Evolutionary conservation across 345 rosid species (phyloP).

Genomic region (Citrus glauca): DNA sequence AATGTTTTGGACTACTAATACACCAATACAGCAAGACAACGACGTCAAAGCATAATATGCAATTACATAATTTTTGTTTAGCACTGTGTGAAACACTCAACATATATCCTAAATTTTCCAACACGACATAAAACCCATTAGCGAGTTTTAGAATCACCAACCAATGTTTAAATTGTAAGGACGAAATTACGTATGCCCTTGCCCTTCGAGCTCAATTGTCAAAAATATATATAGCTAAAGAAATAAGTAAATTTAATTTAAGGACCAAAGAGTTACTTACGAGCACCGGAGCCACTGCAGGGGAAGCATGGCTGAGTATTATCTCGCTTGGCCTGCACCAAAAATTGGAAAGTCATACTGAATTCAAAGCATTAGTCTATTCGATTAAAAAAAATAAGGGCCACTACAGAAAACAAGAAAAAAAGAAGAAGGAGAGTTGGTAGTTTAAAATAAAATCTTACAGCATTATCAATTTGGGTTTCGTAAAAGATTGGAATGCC

Average conservation of each 20-base stretch:
- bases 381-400: neutral
- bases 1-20: too few relatives aligned
- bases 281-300: constrained; percentile 88
- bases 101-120: neutral
- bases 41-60: neutral
- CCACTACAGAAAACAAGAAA: too few relatives aligned
- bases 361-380: neutral
- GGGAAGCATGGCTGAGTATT: constrained; percentile 97
- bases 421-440: neutral
- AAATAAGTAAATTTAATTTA: neutral
- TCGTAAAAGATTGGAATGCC: constrained; percentile 88
- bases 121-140: neutral
- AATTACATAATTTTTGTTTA: neutral
- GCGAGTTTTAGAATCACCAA: neutral
- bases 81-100: neutral
- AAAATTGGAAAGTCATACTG: neutral
- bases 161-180: neutral
- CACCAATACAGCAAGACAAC: neutral
- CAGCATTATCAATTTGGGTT: constrained; percentile 80
- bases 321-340: constrained; percentile 68
- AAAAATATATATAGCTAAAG: neutral
- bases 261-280: constrained; percentile 35
- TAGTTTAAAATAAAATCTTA: constrained; percentile 20
- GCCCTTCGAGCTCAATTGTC: neutral
- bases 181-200: too few relatives aligned